These are phyloP conservation scores for Ogataea polymorpha DNA, from an alignment of 805 yeast species.

Conservation along the genomic window DNA sequence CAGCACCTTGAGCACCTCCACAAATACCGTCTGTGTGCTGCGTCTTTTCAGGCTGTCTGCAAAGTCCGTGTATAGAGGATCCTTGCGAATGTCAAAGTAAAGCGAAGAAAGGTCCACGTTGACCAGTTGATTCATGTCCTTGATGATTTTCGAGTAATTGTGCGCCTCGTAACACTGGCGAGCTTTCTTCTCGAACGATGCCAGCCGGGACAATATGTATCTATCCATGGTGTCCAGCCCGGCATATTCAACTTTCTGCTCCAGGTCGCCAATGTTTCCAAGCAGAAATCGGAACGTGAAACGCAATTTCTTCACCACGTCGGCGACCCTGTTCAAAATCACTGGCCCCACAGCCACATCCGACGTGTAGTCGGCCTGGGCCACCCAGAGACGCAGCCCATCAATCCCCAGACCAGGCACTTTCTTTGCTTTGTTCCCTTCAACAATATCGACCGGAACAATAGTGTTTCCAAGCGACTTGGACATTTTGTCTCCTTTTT, in stretches of 20 bases:
- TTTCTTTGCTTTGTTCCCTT: constrained; percentile 49
- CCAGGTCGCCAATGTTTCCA: constrained; percentile 60
- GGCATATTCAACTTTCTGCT: constrained; percentile 36
- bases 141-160: constrained; percentile 69
- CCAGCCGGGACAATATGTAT: constrained; percentile 55
- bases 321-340: constrained; percentile 71
- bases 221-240: constrained; percentile 51
- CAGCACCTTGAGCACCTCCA: constrained; percentile 56
- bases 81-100: constrained; percentile 86
- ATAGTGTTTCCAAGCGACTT: constrained; percentile 86
- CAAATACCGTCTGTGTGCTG: constrained; percentile 63
- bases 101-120: constrained; percentile 74
- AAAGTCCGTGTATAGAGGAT: constrained; percentile 73
- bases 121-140: constrained; percentile 66
- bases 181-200: constrained; percentile 41
- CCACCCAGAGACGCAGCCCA: constrained; percentile 87
- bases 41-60: constrained; percentile 46
- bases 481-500: constrained; percentile 86
- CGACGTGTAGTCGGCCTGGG: constrained; percentile 79
- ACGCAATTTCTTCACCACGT: constrained; percentile 76
- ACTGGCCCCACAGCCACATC: constrained; percentile 77
- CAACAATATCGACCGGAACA: constrained; percentile 62
- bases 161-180: constrained; percentile 48
- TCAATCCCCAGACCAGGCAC: constrained; percentile 78
- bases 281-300: constrained; percentile 76